A percentile compares a stretch with the other conserved stretches of the same genome.
Evolutionary conservation across 257 asterid genomes (phyloP).

Genomic region (Jasminum sambac): DNA sequence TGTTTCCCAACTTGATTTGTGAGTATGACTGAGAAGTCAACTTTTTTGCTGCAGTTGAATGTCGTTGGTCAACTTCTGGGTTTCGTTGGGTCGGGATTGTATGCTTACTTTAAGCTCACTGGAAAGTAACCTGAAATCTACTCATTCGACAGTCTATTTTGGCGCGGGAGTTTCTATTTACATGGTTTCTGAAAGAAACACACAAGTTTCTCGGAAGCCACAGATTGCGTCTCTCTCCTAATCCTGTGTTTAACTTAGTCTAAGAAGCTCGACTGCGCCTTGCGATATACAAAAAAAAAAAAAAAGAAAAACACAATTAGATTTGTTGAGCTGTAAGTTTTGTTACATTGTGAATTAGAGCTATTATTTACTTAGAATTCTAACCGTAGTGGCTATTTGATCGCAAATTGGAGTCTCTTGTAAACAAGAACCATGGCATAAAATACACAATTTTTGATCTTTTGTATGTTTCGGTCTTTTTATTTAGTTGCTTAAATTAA

Average conservation of each 20-base stretch:
- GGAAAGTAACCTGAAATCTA: constrained; percentile 49
- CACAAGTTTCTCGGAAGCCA: background rate
- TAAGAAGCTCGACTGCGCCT: background rate
- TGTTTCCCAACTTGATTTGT: background rate
- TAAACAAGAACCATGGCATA: background rate
- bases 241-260: background rate
- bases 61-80: constrained; percentile 77
- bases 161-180: constrained; percentile 10
- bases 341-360: background rate
- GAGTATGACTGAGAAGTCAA: background rate
- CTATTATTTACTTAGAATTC: background rate
- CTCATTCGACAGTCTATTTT: background rate
- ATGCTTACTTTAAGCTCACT: constrained; percentile 67
- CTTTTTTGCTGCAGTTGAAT: constrained; percentile 59
- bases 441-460: background rate
- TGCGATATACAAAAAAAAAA: background rate
- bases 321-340: background rate
- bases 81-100: constrained; percentile 74
- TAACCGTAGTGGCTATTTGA: background rate
- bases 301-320: background rate
- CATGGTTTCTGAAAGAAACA: constrained; percentile 1
- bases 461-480: no score
- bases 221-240: background rate
- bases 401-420: background rate
- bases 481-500: no score